Percentiles rank a stretch among this genome's conserved stretches.
These are phyloP conservation scores for Hanseniaspora occidentalis DNA, from an alignment of 805 yeast species.

Conservation along the genomic window DNA sequence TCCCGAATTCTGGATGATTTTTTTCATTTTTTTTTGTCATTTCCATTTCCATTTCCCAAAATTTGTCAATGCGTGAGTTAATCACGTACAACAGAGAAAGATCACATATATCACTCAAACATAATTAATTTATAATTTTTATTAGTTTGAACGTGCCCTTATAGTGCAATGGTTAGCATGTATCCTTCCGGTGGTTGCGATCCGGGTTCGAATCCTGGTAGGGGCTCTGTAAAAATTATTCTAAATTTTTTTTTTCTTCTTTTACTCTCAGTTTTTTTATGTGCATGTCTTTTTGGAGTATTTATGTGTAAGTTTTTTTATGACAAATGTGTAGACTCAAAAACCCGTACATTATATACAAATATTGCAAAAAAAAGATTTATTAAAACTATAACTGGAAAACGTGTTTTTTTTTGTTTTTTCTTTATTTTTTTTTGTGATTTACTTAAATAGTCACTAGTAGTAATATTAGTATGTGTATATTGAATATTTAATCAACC, in stretches of 20 bases:
- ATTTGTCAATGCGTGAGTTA: too few species aligned
- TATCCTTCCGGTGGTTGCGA: slow-evolving; percentile 41
- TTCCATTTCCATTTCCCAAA: too few species aligned
- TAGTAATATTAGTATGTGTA: too few species aligned
- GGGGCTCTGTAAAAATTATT: too few species aligned
- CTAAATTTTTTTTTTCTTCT: slow-evolving; percentile 9
- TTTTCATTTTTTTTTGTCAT: too few species aligned
- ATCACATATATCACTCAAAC: not conserved
- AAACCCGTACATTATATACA: too few species aligned
- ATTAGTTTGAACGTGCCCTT: slow-evolving; percentile 23
- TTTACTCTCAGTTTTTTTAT: not conserved
- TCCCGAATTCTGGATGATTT: too few species aligned
- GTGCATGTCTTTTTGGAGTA: not conserved
- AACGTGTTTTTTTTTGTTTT: not conserved
- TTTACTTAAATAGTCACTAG: not conserved
- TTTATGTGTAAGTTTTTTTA: not conserved
- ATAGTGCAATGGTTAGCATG: slow-evolving; percentile 42
- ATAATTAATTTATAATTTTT: not conserved
- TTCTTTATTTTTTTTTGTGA: not conserved
- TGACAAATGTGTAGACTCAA: not conserved
- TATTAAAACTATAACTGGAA: not conserved
- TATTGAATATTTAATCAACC: too few species aligned
- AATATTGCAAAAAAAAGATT: not conserved
- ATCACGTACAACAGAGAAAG: too few species aligned
- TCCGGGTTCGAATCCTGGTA: slow-evolving; percentile 45